Evolutionary conservation across 306 rosid species (phyloP).

Genomic region (Myrica gale): DNA sequence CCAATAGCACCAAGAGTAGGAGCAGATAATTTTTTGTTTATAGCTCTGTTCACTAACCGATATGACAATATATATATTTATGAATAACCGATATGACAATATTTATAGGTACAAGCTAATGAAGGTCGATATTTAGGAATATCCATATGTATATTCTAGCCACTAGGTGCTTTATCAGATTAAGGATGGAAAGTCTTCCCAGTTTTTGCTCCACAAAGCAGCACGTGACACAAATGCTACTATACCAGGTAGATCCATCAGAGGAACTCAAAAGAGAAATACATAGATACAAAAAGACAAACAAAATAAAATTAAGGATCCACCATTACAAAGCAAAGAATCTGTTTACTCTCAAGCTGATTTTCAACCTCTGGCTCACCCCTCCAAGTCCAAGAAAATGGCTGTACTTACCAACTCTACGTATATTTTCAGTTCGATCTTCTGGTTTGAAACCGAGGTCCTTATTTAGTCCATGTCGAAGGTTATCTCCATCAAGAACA

Average conservation of each 20-base stretch:
- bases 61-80: too few relatives aligned
- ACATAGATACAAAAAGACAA: background rate
- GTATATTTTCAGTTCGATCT: constrained; percentile 79
- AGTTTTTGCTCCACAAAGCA: background rate
- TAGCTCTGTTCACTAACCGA: background rate
- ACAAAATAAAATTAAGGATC: background rate
- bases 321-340: background rate
- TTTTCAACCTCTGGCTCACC: background rate
- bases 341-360: background rate
- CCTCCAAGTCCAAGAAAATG: constrained; percentile 11
- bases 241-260: background rate
- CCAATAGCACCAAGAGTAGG: background rate
- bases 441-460: constrained; percentile 71
- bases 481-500: constrained; percentile 86
- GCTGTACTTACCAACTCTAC: constrained; percentile 69
- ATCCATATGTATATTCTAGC: background rate
- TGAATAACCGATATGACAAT: background rate
- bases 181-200: background rate
- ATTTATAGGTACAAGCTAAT: background rate
- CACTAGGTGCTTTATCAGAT: background rate
- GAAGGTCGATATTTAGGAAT: background rate
- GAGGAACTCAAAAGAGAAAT: background rate
- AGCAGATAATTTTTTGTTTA: background rate
- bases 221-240: background rate
- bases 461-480: constrained; percentile 80